Evolutionary conservation across 225 moss, liverwort and hornwort species (phyloP), one percentile per base, ranked within the genome.

Genomic region (Pseudisothecium myosuroides): DNA sequence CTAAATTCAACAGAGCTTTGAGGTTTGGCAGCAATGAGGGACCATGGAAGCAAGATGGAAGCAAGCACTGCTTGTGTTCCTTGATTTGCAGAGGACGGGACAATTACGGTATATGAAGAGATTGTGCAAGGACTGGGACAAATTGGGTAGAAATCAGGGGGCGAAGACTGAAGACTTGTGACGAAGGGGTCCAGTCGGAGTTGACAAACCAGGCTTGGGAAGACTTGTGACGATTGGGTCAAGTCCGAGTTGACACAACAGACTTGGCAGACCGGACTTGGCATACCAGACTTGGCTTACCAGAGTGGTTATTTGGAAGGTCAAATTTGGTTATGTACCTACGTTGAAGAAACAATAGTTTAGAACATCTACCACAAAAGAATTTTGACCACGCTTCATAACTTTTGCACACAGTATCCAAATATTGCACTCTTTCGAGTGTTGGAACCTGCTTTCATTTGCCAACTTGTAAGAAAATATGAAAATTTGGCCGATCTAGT

Each of bases 361-460:
- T n/a, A 8, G 1, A 69, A 69, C 24, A 41, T 69, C 5, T 69
- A 24, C 3, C 6, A 22, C 20, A 67, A 37, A 37, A 37, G 1
- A 69, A 39, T 13, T 39, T 68, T 12, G 39, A n/a, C 13, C 8
- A 45, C 9, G 8, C 19, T n/a, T n/a, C 22, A 12, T 22, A 10
- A 69, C 7, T 39, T 14, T 69, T 41, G 14, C 5, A 17, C 28
- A 17, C 0, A 0, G 5, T 45, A 43, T 29, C 6, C 2, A 29
- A 73, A 74, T 18, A 29, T 11, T 11, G 11, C 17, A 47, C 0
- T 29, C 6, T 47, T 11, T 47, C 3, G 1, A 28, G 17, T 0
- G 0, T 17, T 73, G 6, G 28, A 43, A 43, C 5, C 24, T 41
- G 3, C 26, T 71, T 71, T 71, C 41, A 72, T 43, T 43, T 41